phyloP scores from a whole-genome alignment of 2,329 filamentous ascomycete species.

The Colletotrichum australisinense region DNA sequence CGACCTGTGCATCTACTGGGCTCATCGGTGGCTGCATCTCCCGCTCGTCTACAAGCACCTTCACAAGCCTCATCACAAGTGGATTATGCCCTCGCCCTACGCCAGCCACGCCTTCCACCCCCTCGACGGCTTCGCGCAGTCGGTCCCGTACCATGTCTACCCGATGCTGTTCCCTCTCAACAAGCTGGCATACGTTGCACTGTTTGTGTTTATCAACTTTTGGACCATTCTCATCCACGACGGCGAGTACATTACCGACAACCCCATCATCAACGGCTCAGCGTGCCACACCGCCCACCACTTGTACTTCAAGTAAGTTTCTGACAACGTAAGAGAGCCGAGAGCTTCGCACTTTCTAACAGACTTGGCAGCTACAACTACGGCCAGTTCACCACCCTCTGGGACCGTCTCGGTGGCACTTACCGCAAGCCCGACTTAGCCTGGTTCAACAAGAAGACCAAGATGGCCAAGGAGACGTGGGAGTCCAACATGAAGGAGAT shows the following conservation, averaged over 20 bases:
- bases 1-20: constrained; percentile 92
- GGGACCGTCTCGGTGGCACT: constrained; percentile 78
- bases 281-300: constrained; percentile 90
- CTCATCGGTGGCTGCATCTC: constrained; percentile 87
- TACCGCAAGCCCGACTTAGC: constrained; percentile 80
- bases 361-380: constrained; percentile 76
- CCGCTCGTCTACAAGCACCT: constrained; percentile 85
- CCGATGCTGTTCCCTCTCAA: constrained; percentile 93
- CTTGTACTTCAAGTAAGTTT: constrained; percentile 50
- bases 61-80: constrained; percentile 99
- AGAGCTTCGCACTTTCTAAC: neutral
- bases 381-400: constrained; percentile 81
- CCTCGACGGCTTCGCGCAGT: constrained; percentile 89
- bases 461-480: constrained; percentile 77
- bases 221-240: constrained; percentile 98
- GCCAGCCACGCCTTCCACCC: constrained; percentile 96
- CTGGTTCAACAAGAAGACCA: constrained; percentile 76
- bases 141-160: constrained; percentile 91
- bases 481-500: constrained; percentile 69
- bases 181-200: constrained; percentile 85
- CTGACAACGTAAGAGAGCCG: neutral
- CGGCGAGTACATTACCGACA: constrained; percentile 92
- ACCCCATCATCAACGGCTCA: constrained; percentile 91
- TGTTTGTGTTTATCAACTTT: constrained; percentile 94
- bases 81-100: constrained; percentile 97